Evolutionary conservation across 805 yeast species (phyloP).

Genomic region (Candida boidinii): DNA sequence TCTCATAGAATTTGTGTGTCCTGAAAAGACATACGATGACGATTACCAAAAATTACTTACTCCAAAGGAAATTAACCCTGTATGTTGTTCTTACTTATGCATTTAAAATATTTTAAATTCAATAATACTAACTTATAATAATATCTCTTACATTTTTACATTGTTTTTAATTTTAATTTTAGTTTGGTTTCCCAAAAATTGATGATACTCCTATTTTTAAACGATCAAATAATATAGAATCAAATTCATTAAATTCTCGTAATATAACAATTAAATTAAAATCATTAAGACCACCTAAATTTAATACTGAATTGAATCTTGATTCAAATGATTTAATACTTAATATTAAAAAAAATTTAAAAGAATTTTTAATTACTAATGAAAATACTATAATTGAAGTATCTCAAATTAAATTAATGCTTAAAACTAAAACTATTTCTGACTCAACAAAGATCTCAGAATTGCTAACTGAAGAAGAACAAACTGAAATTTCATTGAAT

Average conservation of each 20-base stretch:
- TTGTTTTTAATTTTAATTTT: background rate
- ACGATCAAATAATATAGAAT: conserved; percentile 21
- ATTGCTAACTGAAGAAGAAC: conserved; percentile 8
- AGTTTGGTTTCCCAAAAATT: conserved; percentile 9
- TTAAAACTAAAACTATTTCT: conserved; percentile 42
- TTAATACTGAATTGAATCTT: conserved; percentile 22
- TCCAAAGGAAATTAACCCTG: background rate
- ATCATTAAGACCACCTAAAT: conserved; percentile 69
- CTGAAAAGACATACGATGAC: conserved; percentile 13
- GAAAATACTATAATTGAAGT: conserved; percentile 21
- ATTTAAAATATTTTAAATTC: too few species aligned
- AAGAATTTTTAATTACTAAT: conserved; percentile 16
- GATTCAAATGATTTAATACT: conserved; percentile 20
- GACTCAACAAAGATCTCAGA: conserved; percentile 33
- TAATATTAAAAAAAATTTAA: conserved; percentile 29
- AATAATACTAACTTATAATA: too few species aligned
- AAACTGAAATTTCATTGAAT: conserved; percentile 22
- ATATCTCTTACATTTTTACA: too few species aligned
- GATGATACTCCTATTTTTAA: conserved; percentile 20
- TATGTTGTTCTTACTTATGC: too few species aligned
- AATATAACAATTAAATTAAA: conserved; percentile 37
- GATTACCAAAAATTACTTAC: conserved; percentile 2
- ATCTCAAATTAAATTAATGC: conserved; percentile 34
- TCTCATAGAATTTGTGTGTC: conserved; percentile 36
- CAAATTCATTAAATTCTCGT: conserved; percentile 1